Percentiles rank a stretch among this genome's conserved stretches.
Evolutionary conservation across 2,329 filamentous ascomycete genomes (phyloP).

Genomic region (Gnomoniopsis sp.): DNA sequence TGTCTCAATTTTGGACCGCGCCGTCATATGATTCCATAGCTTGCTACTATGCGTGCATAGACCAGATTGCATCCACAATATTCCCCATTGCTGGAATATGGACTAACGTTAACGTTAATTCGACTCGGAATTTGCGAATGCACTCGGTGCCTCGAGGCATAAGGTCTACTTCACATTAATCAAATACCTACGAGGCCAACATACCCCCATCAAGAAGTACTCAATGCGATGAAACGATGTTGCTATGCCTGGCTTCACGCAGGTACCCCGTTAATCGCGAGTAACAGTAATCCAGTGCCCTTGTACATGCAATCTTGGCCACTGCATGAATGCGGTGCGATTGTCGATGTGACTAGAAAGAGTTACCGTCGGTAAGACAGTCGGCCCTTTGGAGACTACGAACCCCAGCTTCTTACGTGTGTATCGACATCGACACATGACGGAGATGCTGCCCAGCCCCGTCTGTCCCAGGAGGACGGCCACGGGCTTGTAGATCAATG

Average conservation of each 20-base stretch:
- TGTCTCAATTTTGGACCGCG: too few relatives aligned
- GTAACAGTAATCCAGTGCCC: neutral
- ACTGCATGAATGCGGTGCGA: neutral
- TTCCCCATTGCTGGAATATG: too few relatives aligned
- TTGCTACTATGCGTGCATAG: too few relatives aligned
- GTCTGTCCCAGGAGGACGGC: slow-evolving; percentile 1
- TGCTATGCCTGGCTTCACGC: neutral
- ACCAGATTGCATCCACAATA: too few relatives aligned
- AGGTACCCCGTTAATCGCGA: neutral
- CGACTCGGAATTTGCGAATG: too few relatives aligned
- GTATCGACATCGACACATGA: neutral
- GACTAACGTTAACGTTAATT: too few relatives aligned
- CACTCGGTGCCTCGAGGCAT: too few relatives aligned
- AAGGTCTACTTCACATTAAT: too few relatives aligned
- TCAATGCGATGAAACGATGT: neutral
- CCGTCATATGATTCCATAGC: too few relatives aligned
- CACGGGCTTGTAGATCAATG: neutral
- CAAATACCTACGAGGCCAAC: neutral
- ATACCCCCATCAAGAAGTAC: neutral
- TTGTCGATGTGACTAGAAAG: neutral
- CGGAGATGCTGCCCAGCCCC: slow-evolving; percentile 2
- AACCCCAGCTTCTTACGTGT: neutral
- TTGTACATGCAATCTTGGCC: neutral
- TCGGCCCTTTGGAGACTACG: neutral
- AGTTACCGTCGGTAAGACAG: neutral